Conservation (phyloP, 2,329 filamentous ascomycete species). For the Rutstroemia sydowiana region DNA sequence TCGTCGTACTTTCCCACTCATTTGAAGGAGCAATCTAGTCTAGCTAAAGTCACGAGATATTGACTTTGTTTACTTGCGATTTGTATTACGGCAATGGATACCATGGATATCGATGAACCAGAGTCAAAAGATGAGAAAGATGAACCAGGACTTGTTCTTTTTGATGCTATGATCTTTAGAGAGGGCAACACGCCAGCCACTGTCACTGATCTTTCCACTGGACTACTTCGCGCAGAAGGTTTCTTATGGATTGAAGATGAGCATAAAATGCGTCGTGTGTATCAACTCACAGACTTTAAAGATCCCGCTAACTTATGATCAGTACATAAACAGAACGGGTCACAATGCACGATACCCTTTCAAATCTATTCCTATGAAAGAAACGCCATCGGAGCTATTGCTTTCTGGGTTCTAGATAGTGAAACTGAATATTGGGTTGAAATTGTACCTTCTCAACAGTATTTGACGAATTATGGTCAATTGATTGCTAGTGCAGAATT, state of each 20-base stretch:
- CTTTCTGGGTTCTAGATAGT: constrained; percentile 4
- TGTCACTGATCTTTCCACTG: not conserved
- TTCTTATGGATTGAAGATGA: constrained; percentile 6
- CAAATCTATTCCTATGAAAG: constrained; percentile 5
- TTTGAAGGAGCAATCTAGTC: too few species aligned
- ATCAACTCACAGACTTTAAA: not conserved
- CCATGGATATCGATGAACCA: not conserved
- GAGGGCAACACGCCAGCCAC: not conserved
- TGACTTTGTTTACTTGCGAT: not conserved
- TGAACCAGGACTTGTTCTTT: not conserved
- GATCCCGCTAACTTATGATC: not conserved
- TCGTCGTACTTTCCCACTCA: too few species aligned
- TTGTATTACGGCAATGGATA: not conserved
- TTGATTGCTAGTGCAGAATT: constrained; percentile 8
- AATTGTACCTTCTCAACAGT: constrained; percentile 5
- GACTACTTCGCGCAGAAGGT: constrained; percentile 1
- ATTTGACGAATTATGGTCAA: not conserved
- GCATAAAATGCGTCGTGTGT: not conserved
- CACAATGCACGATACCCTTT: constrained; percentile 2
- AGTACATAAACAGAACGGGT: constrained; percentile 7
- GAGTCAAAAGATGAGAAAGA: not conserved
- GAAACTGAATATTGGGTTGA: constrained; percentile 3
- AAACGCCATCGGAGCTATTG: constrained; percentile 4
- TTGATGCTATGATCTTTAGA: constrained; percentile 4
- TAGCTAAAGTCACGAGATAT: not conserved